Percentiles rank a stretch among this genome's conserved stretches.
These are phyloP conservation scores for Cicer yamashitae DNA, from an alignment of 306 rosid species.

Conservation along the genomic window DNA sequence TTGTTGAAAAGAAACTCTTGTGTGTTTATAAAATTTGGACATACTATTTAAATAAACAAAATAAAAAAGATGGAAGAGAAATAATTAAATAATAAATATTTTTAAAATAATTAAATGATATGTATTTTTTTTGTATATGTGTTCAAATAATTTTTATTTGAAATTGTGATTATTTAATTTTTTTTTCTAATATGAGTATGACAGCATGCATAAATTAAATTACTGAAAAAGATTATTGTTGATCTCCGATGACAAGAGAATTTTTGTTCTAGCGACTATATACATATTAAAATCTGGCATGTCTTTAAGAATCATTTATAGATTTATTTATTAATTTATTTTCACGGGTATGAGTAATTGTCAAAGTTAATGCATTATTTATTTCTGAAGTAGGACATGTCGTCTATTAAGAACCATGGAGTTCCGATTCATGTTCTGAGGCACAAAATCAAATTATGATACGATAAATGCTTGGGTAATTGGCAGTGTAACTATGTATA, in stretches of 20 bases:
- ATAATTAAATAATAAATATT: too few relatives aligned
- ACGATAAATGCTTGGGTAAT: neutral
- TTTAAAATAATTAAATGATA: too few relatives aligned
- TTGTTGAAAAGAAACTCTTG: neutral
- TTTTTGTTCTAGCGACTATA: conserved; percentile 31
- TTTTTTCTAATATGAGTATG: neutral
- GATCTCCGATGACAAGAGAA: conserved; percentile 18
- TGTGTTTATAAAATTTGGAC: too few relatives aligned
- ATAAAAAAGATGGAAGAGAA: too few relatives aligned
- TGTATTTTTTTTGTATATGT: too few relatives aligned
- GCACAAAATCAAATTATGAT: neutral
- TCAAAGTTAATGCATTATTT: conserved; percentile 42
- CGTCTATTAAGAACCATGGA: conserved; percentile 48
- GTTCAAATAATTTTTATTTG: too few relatives aligned
- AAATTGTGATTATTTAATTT: too few relatives aligned
- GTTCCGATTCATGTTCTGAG: conserved; percentile 31
- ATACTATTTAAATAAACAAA: too few relatives aligned
- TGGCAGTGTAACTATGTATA: too few relatives aligned
- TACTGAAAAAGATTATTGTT: conserved; percentile 34
- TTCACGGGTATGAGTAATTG: conserved; percentile 31
- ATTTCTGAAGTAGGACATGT: conserved; percentile 44
- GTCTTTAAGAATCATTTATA: conserved; percentile 34
- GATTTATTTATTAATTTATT: conserved; percentile 38
- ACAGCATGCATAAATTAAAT: neutral
- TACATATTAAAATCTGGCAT: neutral